phyloP scores from a whole-genome alignment of 345 rosid genomes.

The Ricinus communis region DNA sequence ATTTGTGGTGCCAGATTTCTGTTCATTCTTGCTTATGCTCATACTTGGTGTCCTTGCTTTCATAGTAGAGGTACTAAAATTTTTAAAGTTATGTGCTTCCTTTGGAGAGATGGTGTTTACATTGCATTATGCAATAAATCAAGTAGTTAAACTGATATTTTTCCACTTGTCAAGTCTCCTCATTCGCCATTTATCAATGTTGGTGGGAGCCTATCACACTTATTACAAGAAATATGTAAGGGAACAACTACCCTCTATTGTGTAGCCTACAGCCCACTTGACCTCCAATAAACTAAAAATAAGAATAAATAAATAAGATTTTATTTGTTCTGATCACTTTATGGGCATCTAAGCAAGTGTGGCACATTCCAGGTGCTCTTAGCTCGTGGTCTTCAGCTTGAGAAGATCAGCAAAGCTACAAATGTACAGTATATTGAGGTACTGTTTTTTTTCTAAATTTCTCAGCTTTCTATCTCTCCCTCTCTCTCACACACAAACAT shows the following conservation, averaged over 20 bases:
- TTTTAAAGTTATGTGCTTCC: constrained; percentile 3
- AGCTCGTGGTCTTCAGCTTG: constrained; percentile 91
- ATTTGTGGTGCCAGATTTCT: constrained; percentile 61
- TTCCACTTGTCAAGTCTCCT: neutral
- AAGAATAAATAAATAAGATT: too few species aligned
- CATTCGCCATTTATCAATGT: too few species aligned
- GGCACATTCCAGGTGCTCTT: constrained; percentile 52
- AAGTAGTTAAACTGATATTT: neutral
- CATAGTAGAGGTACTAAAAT: constrained; percentile 63
- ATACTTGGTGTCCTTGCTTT: constrained; percentile 67
- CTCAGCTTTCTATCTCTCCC: too few species aligned
- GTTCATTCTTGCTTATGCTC: constrained; percentile 53
- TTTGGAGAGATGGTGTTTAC: neutral
- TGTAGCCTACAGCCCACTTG: too few species aligned
- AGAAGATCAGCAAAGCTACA: constrained; percentile 73
- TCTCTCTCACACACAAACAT: too few species aligned
- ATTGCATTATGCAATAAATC: too few species aligned
- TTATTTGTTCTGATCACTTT: neutral
- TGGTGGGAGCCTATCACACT: too few species aligned
- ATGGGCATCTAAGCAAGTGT: constrained; percentile 11
- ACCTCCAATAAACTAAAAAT: too few species aligned
- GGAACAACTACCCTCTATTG: too few species aligned
- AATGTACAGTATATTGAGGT: constrained; percentile 77
- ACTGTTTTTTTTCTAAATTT: neutral
- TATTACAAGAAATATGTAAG: too few species aligned